Conservation (phyloP, 2,329 filamentous ascomycete species). For the Dactylellina leptospora region DNA sequence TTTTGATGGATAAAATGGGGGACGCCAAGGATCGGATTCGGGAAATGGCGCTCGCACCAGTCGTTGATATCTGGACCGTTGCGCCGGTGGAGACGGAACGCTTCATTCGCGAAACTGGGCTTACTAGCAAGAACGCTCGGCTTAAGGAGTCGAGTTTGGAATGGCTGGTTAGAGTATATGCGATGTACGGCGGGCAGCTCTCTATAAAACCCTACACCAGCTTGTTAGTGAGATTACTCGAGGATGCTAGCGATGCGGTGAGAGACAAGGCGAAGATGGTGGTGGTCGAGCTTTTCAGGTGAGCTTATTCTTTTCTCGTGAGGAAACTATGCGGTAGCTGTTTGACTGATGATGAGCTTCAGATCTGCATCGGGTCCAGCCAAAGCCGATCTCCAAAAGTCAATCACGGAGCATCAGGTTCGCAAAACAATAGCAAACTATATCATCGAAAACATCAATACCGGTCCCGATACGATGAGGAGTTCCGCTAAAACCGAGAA, state of each 20-base stretch:
- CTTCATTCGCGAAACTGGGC: constrained; percentile 77
- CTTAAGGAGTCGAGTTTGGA: constrained; percentile 85
- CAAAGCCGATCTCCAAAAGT: constrained; percentile 86
- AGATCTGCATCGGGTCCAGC: constrained; percentile 81
- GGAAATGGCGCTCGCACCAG: constrained; percentile 75
- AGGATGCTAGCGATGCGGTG: constrained; percentile 88
- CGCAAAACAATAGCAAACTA: constrained; percentile 83
- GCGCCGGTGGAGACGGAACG: constrained; percentile 79
- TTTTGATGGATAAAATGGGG: constrained; percentile 84
- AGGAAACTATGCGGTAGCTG: constrained; percentile 1
- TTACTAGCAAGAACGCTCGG: constrained; percentile 80
- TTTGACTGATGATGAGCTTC: constrained; percentile 17
- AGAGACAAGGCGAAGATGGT: constrained; percentile 83
- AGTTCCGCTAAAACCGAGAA: constrained; percentile 40
- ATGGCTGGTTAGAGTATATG: constrained; percentile 81
- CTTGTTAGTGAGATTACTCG: constrained; percentile 81
- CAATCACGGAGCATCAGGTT: constrained; percentile 83
- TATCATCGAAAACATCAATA: constrained; percentile 77
- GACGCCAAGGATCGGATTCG: constrained; percentile 88
- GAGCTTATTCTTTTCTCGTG: constrained; percentile 57
- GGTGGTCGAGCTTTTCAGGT: constrained; percentile 87
- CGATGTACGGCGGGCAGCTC: constrained; percentile 64
- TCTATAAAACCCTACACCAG: constrained; percentile 86
- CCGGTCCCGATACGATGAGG: constrained; percentile 56
- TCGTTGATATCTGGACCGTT: constrained; percentile 78